Evolutionary conservation across 345 rosid species (phyloP), one percentile per base, ranked within the genome.

Genomic region (Syzygium aromaticum): DNA sequence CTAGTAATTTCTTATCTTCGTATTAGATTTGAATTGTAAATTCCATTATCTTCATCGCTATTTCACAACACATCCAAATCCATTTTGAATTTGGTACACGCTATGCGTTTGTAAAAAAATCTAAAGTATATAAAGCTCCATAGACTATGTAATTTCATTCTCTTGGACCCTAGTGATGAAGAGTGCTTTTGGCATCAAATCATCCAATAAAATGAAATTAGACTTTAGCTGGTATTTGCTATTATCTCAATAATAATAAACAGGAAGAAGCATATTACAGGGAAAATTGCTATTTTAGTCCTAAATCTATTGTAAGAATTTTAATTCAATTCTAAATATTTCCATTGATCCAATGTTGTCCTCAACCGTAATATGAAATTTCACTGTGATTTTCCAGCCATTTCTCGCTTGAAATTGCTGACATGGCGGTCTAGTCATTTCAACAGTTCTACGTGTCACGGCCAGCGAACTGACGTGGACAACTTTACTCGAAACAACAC

Each of bases 331-430:
- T 27, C 4, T n/a, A n/a, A n/a, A 63, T 38, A 28, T 63, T n/a
- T 16, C 77, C 15, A 28, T 64, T 28, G 21, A 28, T 15, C 22
- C 5, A 7, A 30, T 64, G 8, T 63, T 30, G 0, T 63, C 40
- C 11, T 16, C 8, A 16, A 16, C 3, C 0, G 10, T 64, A 1
- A 33, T 3, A 0, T 64, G 40, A 64, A 64, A 64, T 64, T 30
- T 11, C 4, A 33, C 16, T 30, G 4, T 30, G 16, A 2, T 16
- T 22, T 22, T 64, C 0, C 3, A 1, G 0, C 17, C 33, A 64
- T 30, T 64, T 64, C 11, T 64, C 6, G 8, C 5, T 6, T 30
- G 1, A 0, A 30, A 30, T 64, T 64, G 1, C 0, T 16, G 21
- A 64, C 2, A 22, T 30, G 43, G 4, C 17, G 2, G 1, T 61